Evolutionary conservation across 2,329 filamentous ascomycete species (phyloP).

Genomic region (Arachnopeziza araneosa): DNA sequence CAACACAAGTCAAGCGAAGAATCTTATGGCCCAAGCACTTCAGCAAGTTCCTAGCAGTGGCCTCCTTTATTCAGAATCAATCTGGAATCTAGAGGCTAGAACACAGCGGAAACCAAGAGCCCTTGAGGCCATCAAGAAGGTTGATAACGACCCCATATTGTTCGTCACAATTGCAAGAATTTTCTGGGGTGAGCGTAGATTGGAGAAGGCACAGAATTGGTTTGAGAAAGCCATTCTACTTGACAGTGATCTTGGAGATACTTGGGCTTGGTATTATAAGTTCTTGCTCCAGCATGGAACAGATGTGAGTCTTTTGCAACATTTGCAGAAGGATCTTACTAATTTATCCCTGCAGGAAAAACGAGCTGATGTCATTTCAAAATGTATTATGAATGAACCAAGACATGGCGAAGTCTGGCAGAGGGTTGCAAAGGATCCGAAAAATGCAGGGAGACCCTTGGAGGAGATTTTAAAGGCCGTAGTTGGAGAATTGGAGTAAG

Average conservation of each 20-base stretch:
- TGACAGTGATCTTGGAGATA: constrained; percentile 83
- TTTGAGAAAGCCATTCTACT: constrained; percentile 92
- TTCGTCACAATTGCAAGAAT: constrained; percentile 91
- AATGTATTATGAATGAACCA: constrained; percentile 79
- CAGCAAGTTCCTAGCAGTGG: constrained; percentile 88
- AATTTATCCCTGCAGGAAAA: constrained; percentile 56
- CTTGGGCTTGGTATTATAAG: constrained; percentile 97
- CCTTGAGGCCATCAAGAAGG: constrained; percentile 93
- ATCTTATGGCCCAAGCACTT: constrained; percentile 86
- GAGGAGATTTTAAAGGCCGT: constrained; percentile 84
- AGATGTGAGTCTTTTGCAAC: constrained; percentile 41
- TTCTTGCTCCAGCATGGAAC: constrained; percentile 91
- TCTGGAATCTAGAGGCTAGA: constrained; percentile 87
- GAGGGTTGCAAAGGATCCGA: constrained; percentile 75
- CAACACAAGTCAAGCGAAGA: constrained; percentile 78
- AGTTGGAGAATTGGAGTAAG: constrained; percentile 41
- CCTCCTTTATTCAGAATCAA: constrained; percentile 86
- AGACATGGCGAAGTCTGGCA: constrained; percentile 93
- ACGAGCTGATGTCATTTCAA: constrained; percentile 73
- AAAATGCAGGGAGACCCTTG: constrained; percentile 65
- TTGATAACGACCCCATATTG: constrained; percentile 83
- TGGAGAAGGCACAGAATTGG: constrained; percentile 95
- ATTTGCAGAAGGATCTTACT: constrained; percentile 1
- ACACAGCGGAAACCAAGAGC: constrained; percentile 89
- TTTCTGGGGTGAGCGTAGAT: constrained; percentile 87